Percentiles rank a stretch among this genome's conserved stretches.
Evolutionary conservation across 2,329 filamentous ascomycete species (phyloP).

Genomic region (Simplicillium aogashimaense): DNA sequence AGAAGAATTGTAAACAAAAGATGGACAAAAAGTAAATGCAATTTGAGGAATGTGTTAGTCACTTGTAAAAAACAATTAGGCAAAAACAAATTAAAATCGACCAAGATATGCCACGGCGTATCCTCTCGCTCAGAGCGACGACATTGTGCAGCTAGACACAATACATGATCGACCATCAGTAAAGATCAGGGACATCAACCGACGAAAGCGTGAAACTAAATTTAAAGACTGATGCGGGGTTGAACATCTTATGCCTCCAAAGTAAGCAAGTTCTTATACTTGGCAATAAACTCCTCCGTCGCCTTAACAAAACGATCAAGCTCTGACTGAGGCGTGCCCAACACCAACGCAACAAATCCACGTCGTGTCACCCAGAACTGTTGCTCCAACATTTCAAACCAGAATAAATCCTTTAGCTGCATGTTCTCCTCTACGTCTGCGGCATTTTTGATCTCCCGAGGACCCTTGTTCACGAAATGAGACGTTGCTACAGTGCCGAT

Average conservation of each 20-base stretch:
- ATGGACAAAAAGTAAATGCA: too few species aligned
- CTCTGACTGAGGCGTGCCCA: conserved; percentile 26
- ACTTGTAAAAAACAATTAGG: too few species aligned
- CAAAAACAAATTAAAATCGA: too few species aligned
- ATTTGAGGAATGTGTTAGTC: too few species aligned
- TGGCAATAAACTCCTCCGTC: conserved; percentile 23
- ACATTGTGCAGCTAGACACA: too few species aligned
- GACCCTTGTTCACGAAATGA: conserved; percentile 23
- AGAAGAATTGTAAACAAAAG: too few species aligned
- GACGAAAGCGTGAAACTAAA: too few species aligned
- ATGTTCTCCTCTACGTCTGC: conserved; percentile 19
- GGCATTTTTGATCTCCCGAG: conserved; percentile 15
- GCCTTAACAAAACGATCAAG: conserved; percentile 27
- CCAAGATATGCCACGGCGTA: too few species aligned
- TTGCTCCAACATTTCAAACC: conserved; percentile 34
- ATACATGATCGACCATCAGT: too few species aligned
- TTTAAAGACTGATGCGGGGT: not conserved
- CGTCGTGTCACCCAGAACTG: conserved; percentile 31
- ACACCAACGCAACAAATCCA: conserved; percentile 28
- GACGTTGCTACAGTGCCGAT: conserved; percentile 23
- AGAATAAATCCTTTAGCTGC: conserved; percentile 29
- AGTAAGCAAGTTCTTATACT: conserved; percentile 10
- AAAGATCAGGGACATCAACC: too few species aligned
- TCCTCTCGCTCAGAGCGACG: too few species aligned
- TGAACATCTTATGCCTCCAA: conserved; percentile 10